phyloP scores from a whole-genome alignment of 192 early-diverging fungal genomes.

The Haplosporangium gracile region DNA sequence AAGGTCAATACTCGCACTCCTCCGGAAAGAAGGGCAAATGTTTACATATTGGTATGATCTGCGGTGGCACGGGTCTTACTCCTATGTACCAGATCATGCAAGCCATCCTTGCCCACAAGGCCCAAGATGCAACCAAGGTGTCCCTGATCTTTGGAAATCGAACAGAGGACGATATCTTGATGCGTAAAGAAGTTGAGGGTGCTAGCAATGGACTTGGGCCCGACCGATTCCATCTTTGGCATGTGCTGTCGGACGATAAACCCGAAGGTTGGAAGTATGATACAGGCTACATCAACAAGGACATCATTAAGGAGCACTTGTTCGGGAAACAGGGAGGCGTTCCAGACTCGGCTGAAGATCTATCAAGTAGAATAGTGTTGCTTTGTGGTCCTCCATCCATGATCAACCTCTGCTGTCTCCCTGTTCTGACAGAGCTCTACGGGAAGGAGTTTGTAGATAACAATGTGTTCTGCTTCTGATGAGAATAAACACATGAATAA shows the following conservation, averaged over 20 bases:
- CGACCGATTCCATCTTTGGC: conserved; percentile 76
- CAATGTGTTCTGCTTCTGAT: conserved; percentile 47
- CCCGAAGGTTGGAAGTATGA: conserved; percentile 52
- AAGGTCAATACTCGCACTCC: conserved; percentile 31
- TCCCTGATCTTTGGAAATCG: conserved; percentile 85
- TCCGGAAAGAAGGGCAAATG: conserved; percentile 57
- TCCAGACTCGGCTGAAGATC: conserved; percentile 12
- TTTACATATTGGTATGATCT: conserved; percentile 83
- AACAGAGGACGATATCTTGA: conserved; percentile 82
- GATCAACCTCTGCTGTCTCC: conserved; percentile 56
- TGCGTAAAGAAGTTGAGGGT: conserved; percentile 76
- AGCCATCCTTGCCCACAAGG: conserved; percentile 71
- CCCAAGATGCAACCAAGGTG: conserved; percentile 76
- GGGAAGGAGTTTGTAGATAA: conserved; percentile 42
- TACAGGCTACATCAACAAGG: conserved; percentile 40
- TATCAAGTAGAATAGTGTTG: conserved; percentile 43
- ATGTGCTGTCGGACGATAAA: conserved; percentile 63
- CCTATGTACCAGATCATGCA: conserved; percentile 86
- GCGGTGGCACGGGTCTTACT: conserved; percentile 90
- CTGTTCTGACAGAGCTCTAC: conserved; percentile 42
- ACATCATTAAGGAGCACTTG: conserved; percentile 47
- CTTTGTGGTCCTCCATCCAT: conserved; percentile 61
- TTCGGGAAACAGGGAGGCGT: conserved; percentile 12
- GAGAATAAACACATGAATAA: neutral
- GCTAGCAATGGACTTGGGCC: conserved; percentile 67